Base-by-base conservation (phyloP, 352 stramenopile species). In the Globisporangium polare region DNA sequence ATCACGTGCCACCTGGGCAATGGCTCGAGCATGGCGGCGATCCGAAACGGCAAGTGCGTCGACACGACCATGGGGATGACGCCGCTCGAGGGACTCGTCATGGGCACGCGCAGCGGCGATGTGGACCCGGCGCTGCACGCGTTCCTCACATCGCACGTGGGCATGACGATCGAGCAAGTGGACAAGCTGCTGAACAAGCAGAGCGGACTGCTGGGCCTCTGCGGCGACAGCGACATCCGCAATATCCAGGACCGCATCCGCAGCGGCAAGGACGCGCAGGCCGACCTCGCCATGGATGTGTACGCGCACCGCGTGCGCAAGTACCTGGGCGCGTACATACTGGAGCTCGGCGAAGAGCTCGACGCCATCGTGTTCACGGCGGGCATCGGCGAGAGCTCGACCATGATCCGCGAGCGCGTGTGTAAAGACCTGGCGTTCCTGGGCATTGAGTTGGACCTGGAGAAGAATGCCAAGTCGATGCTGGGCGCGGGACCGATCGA, bases 41-140 rank as follows among this genome's bases (percentile, higher is more conserved):
- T 97, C 42, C 68, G 66, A 2, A 68, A 90, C 26, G 90, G 89
- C 22, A 72, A 82, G 53, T 92, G 71, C 58, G 81, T 96, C 63
- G 90, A 97, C 68, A 97, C 90, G 24, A 90, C 78, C 46, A 97
- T 97, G 90, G 90, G 89, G 9, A 78, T 97, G 65, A 96, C 88
- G 46, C 90, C 90, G 12, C 75, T 96, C 7, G 85, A 94, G 53
- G 90, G 90, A 0, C 75, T 97, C 1, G 73, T 96, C 49, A 97
- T 97, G 90, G 89, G 88, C 54, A 96, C 90, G 52, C 87, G 90
- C 33, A 89, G 75, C 57, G 90, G 90, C 29, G 85, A 94, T 59
- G 72, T 97, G 10, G 90, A 97, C 71, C 83, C 88, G 12, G 85
- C 80, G n/a, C 67, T 97, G 13, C 75, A 92, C 58, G 71, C 79